These are phyloP conservation scores for Candida namnaoensis DNA, from an alignment of 805 yeast genomes.

Conservation along the genomic window DNA sequence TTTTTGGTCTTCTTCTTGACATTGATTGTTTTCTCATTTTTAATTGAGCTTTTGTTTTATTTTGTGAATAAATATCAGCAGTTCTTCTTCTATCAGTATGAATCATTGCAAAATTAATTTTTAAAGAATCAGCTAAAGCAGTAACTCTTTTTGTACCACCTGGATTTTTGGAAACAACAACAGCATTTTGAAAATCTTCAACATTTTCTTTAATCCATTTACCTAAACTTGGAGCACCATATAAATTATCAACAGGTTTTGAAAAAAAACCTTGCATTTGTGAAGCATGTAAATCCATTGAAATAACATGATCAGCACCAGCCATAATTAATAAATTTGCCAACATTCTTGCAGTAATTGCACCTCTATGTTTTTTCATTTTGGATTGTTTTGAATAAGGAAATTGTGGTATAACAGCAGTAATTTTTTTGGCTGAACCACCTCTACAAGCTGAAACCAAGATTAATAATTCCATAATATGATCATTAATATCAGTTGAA, in stretches of 20 bases:
- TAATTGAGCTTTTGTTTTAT: conserved; percentile 24
- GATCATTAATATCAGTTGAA: conserved; percentile 81
- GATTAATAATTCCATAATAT: conserved; percentile 91
- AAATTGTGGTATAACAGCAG: conserved; percentile 93
- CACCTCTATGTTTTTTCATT: conserved; percentile 98
- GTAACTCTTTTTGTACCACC: conserved; percentile 99
- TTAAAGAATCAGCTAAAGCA: conserved; percentile 92
- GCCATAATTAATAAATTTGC: conserved; percentile 95
- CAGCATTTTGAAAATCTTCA: conserved; percentile 78
- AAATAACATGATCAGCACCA: conserved; percentile 97
- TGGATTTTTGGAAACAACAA: conserved; percentile 97
- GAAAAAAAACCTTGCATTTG: conserved; percentile 99
- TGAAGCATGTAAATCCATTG: conserved; percentile 93
- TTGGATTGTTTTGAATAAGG: conserved; percentile 96
- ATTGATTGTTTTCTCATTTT: conserved; percentile 39
- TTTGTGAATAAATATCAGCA: conserved; percentile 46
- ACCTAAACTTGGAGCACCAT: conserved; percentile 94
- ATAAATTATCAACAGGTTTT: conserved; percentile 93
- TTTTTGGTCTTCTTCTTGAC: conserved; percentile 34
- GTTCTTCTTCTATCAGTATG: conserved; percentile 95
- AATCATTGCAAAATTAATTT: conserved; percentile 96
- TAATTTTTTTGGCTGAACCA: conserved; percentile 94
- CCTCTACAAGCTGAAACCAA: conserved; percentile 94
- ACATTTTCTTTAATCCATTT: conserved; percentile 92
- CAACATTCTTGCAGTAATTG: conserved; percentile 96